Conservation (phyloP, 202 grass and related monocot species). For the Saccharum hybrid region DNA sequence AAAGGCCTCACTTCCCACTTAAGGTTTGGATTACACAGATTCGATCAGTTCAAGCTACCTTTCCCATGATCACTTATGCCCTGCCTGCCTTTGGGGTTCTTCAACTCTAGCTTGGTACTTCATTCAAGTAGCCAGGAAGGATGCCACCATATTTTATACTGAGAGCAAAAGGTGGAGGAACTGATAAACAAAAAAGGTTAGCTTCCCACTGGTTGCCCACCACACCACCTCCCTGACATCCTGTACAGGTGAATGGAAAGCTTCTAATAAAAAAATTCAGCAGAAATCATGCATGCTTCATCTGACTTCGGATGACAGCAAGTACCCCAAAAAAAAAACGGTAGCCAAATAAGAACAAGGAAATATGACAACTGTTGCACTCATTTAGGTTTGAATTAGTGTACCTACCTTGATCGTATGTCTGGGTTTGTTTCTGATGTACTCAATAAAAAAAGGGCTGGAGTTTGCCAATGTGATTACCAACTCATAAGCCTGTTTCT, state of each 20-base stretch:
- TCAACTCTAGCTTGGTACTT: not conserved
- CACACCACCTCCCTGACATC: constrained; percentile 43
- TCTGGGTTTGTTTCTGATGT: not conserved
- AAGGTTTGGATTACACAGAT: too few relatives aligned
- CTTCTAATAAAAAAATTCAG: constrained; percentile 8
- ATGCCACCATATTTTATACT: constrained; percentile 28
- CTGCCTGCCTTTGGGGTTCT: constrained; percentile 5
- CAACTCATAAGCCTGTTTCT: not conserved
- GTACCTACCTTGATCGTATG: not conserved
- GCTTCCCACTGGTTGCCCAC: constrained; percentile 43
- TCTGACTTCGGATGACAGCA: constrained; percentile 11
- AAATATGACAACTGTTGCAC: not conserved
- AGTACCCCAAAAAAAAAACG: not conserved
- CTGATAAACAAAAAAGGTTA: constrained; percentile 20
- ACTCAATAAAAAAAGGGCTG: not conserved
- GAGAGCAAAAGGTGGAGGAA: constrained; percentile 4
- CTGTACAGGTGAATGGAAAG: not conserved
- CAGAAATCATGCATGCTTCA: not conserved
- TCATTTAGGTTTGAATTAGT: constrained; percentile 1
- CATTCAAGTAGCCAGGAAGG: constrained; percentile 20
- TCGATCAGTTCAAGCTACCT: not conserved
- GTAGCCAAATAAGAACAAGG: not conserved
- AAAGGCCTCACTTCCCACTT: too few relatives aligned
- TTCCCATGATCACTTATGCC: constrained; percentile 35
- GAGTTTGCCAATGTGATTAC: not conserved